Evolutionary conservation across 139 green algal species (phyloP), one percentile per base, ranked within the genome.

Genomic region (Mychonastes homosphaera): DNA sequence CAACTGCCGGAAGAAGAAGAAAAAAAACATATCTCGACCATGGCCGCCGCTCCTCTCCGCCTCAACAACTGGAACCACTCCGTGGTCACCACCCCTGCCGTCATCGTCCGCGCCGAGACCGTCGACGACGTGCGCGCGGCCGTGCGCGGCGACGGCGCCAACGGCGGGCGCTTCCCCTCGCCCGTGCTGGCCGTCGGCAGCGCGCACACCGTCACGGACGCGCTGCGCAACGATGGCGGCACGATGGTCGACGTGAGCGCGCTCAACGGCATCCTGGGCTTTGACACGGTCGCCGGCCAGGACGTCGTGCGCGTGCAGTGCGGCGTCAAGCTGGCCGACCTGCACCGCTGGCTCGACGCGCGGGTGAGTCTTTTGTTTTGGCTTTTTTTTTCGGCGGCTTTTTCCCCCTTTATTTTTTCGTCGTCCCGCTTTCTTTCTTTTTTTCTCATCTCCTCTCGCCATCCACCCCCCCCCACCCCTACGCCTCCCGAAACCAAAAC

Each of bases 291-390:
- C 38, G 38, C 13, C 13, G 38, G 15, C 38, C 38, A 44, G 38
- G 13, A 27, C 15, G 16, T 28, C 23, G 57, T 64, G 24, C 32
- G 34, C 4, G 45, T 56, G 32, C 32, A 64, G 27, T 45, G 45
- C 16, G 57, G 57, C 5, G 32, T 56, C 26, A 64, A 64, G 57
- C 45, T 64, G 24, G 33, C 34, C 19, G 57, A 46, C 32, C 45
- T 64, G 18, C 45, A 64, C 45, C 33, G 48, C 32, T 64, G n/a
- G 26, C 57, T 64, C 13, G 57, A 32, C 5, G 23, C 46, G 45
- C 30, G 48, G 23, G 57, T 64, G 45, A 21, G 41, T 16, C 6
- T 18, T 32, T 33, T 32, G 51, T 24, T 35, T 53, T 51, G 24
- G 35, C 23, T 54, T n/a, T n/a, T n/a, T n/a, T n/a, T n/a, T n/a